Base-by-base conservation (phyloP, 1,139 yeast genomes). In the Pichiaceae sp. region DNA sequence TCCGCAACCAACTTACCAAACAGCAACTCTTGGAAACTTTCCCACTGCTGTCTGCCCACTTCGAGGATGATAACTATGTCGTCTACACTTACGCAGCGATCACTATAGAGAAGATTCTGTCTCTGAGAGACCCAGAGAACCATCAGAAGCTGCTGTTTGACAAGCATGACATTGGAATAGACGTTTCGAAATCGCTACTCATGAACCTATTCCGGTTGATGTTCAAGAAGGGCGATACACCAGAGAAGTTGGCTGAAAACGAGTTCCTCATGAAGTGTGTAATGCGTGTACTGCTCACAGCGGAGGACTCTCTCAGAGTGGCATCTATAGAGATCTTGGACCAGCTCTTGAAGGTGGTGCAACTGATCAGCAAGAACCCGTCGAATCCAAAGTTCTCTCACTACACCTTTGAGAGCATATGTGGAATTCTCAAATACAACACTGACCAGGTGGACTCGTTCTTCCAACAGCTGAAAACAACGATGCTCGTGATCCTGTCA, bases 361-460 rank as follows among this genome's bases (percentile, higher is more conserved):
- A 68, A 26, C 74, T 78, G 17, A 85, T 89, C 36, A 68, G 89
- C 29, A 79, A 78, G 49, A 93, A 93, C 52, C 99, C 98, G 12
- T 84, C 97, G 9, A 93, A 93, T 57, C 98, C 99, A 18, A 76
- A 79, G 49, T 93, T 91, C 56, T 75, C 89, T 6, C 98, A 93
- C 59, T 93, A 78, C 53, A 70, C 84, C 2, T 93, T 93, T 58
- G 99, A 93, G 64, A 72, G 94, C 12, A 68, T 91, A 42, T 93
- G 93, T 20, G 78, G 81, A 12, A 63, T 89, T 35, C 63, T 89
- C 42, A 79, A 80, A 50, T 80, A 60, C 52, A 63, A 70, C 49
- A 44, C 53, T 14, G 39, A 41, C 12, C 52, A 57, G 28, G 58
- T 78, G 36, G 59, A 66, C 2, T 17, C 34, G 15, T 64, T 80